Percentiles rank a stretch among this genome's conserved stretches.
Conservation (phyloP, 257 asterid species). For the Datura wrightii region DNA sequence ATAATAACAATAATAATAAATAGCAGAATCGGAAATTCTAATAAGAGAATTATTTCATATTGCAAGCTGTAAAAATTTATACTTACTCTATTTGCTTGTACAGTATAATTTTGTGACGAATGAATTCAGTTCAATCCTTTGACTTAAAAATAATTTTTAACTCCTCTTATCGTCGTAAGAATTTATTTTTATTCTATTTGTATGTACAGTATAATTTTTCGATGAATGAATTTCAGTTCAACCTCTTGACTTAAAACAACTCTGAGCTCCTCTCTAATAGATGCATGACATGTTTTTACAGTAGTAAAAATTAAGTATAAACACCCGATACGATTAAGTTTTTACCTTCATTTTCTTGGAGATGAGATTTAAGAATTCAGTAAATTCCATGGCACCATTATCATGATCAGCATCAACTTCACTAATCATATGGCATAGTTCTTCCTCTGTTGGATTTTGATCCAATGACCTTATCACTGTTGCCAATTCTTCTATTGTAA, state of each 20-base stretch:
- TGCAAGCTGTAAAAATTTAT: too few species aligned
- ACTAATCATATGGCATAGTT: conserved; percentile 49
- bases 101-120: too few species aligned
- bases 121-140: too few species aligned
- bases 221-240: too few species aligned
- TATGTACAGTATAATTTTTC: not conserved
- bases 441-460: conserved; percentile 56
- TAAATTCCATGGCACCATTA: conserved; percentile 51
- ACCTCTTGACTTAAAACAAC: too few species aligned
- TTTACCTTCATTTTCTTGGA: conserved; percentile 51
- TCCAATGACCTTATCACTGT: conserved; percentile 56
- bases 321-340: not conserved
- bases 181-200: not conserved
- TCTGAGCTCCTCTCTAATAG: too few species aligned
- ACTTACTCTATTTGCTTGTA: too few species aligned
- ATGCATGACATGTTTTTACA: not conserved
- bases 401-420: conserved; percentile 33
- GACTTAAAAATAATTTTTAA: too few species aligned
- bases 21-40: not conserved
- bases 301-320: not conserved
- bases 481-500: conserved; percentile 57
- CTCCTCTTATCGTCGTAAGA: not conserved
- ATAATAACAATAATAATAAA: too few species aligned
- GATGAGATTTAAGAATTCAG: conserved; percentile 55
- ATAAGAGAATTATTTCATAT: not conserved